Conservation (phyloP, 2,329 filamentous ascomycete genomes). For the Mycosphaerelloides madeirae region DNA sequence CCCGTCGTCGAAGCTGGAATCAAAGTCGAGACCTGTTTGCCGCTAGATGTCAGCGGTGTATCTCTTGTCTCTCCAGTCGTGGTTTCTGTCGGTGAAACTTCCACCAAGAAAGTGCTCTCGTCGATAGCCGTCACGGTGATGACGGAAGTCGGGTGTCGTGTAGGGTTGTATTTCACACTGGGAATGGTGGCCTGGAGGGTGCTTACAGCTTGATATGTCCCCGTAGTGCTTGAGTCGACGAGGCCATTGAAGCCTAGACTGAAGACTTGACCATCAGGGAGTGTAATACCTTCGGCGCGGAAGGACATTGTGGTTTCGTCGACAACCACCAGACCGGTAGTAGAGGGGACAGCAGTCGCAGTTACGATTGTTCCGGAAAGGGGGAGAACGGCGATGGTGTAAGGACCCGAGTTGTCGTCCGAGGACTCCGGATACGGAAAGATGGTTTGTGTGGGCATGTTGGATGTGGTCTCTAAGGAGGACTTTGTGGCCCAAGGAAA, state of each 20-base stretch:
- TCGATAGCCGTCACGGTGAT: neutral
- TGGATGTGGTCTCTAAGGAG: too few relatives aligned
- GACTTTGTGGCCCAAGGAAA: too few relatives aligned
- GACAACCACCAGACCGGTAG: conserved; percentile 14
- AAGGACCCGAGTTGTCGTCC: neutral
- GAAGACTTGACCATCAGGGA: conserved; percentile 13
- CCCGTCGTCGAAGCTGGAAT: too few relatives aligned
- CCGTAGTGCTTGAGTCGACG: conserved; percentile 13
- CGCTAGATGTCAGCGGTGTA: too few relatives aligned
- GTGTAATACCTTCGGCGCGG: conserved; percentile 13
- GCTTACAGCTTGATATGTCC: conserved; percentile 3
- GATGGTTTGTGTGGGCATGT: too few relatives aligned
- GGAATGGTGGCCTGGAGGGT: neutral
- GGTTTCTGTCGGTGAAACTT: too few relatives aligned
- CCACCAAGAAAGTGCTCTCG: too few relatives aligned
- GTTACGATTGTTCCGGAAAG: conserved; percentile 12
- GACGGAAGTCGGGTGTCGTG: neutral
- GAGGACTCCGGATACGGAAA: too few relatives aligned
- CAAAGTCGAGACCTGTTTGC: too few relatives aligned
- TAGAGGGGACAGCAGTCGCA: conserved; percentile 11
- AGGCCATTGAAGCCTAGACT: conserved; percentile 18
- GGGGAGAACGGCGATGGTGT: conserved; percentile 14
- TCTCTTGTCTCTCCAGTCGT: too few relatives aligned
- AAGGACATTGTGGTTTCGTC: conserved; percentile 19
- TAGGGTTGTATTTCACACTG: neutral